These are phyloP conservation scores for Didymella pomorum DNA, from an alignment of 2,329 filamentous ascomycete species.

Conservation along the genomic window DNA sequence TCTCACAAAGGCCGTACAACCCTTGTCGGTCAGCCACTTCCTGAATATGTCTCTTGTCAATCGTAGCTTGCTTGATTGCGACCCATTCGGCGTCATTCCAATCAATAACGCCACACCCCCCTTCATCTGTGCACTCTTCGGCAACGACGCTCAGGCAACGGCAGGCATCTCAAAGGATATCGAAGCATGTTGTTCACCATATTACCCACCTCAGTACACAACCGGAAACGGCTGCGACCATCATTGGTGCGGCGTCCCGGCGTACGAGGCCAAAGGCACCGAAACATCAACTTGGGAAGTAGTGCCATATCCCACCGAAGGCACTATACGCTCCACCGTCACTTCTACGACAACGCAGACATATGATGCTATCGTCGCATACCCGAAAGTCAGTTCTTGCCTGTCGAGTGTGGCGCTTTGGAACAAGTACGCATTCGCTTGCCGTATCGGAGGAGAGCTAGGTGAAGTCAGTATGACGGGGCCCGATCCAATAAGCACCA, in stretches of 20 bases:
- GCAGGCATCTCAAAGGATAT: background rate
- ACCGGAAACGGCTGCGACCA: background rate
- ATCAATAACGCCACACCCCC: background rate
- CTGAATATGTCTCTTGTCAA: background rate
- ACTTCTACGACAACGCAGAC: background rate
- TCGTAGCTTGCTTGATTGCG: background rate
- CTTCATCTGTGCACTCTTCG: background rate
- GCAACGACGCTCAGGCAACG: conserved; percentile 3
- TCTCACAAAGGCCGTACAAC: background rate
- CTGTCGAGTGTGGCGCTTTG: background rate
- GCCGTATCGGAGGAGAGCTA: background rate
- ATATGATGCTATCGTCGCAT: background rate
- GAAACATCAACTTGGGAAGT: background rate
- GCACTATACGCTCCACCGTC: background rate
- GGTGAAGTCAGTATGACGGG: background rate
- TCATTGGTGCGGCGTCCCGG: background rate
- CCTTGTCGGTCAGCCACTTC: background rate
- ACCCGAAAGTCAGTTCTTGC: background rate
- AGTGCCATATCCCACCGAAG: background rate
- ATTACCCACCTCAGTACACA: background rate
- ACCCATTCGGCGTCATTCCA: background rate
- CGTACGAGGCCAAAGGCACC: background rate
- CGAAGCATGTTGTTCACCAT: background rate
- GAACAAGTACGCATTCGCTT: background rate
- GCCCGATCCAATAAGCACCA: background rate